These are phyloP conservation scores for Russula foetens DNA, from an alignment of 768 basidiomycete species.

Conservation along the genomic window DNA sequence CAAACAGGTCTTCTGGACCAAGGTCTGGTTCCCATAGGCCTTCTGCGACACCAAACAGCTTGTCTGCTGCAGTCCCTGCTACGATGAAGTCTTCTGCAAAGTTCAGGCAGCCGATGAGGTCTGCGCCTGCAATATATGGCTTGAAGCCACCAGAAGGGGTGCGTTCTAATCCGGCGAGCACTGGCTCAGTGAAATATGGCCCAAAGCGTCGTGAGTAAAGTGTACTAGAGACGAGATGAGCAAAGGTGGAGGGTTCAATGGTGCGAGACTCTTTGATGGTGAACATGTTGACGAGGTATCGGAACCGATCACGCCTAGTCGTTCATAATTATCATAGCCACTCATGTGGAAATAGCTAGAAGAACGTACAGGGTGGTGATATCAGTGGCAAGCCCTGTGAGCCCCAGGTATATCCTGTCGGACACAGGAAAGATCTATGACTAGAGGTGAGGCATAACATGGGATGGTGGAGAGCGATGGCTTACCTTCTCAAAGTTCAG, in stretches of 20 bases:
- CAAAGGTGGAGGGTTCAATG: conserved; percentile 93
- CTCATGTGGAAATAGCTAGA: too few relatives aligned
- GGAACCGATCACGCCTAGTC: conserved; percentile 75
- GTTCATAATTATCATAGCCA: background rate
- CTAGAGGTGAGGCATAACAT: conserved; percentile 7
- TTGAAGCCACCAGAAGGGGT: conserved; percentile 62
- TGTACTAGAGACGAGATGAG: conserved; percentile 90
- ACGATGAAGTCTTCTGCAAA: conserved; percentile 97
- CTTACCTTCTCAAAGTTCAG: conserved; percentile 91
- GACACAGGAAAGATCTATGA: conserved; percentile 87
- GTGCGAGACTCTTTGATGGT: conserved; percentile 98
- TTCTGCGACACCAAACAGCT: conserved; percentile 95
- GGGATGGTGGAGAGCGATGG: background rate
- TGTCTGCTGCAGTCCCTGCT: conserved; percentile 84
- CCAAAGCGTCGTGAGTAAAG: conserved; percentile 95
- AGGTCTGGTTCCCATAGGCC: conserved; percentile 98
- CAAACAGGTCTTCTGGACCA: conserved; percentile 94
- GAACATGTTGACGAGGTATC: conserved; percentile 97
- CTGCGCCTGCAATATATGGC: conserved; percentile 93
- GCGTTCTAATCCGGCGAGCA: conserved; percentile 84
- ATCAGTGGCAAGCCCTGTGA: conserved; percentile 91
- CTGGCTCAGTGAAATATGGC: conserved; percentile 94
- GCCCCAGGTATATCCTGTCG: conserved; percentile 84
- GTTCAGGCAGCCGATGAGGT: conserved; percentile 89
- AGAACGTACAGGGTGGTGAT: conserved; percentile 75